Percentiles rank a stretch among this genome's conserved stretches.
These are phyloP conservation scores for Chlorella sorokiniana DNA, from an alignment of 139 green algal genomes.

Conservation along the genomic window DNA sequence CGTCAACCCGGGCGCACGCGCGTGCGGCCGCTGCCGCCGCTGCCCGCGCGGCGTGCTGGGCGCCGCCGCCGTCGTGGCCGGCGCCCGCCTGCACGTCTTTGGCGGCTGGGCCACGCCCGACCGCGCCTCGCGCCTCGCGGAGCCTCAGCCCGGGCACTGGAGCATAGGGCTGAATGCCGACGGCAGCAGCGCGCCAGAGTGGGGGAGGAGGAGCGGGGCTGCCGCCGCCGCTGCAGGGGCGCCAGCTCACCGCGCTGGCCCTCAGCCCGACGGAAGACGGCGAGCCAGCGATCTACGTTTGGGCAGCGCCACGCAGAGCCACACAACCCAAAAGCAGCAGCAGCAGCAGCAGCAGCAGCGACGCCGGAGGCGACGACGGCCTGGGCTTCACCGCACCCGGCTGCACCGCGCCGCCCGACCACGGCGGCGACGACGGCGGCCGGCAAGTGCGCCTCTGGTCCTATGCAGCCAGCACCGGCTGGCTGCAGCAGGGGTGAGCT, in stretches of 20 bases:
- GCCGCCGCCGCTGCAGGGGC: background rate
- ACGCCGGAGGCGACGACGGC: background rate
- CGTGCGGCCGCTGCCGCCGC: slow-evolving; percentile 6
- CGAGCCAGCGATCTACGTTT: slow-evolving; percentile 4
- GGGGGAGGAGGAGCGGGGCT: slow-evolving; percentile 11
- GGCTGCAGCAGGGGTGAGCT: slow-evolving; percentile 6
- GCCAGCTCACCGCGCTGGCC: background rate
- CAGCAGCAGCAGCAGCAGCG: background rate
- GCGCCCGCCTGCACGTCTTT: slow-evolving; percentile 8
- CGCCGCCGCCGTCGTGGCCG: background rate
- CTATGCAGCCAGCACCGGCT: background rate
- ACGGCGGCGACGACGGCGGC: too few species aligned
- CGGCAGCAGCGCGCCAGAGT: slow-evolving; percentile 20
- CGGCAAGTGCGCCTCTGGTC: background rate
- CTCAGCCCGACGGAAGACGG: background rate
- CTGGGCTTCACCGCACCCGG: too few species aligned
- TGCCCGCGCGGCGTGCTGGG: background rate
- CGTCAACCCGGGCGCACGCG: background rate
- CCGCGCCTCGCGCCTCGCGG: background rate
- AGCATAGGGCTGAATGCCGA: slow-evolving; percentile 31
- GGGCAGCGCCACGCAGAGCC: too few species aligned
- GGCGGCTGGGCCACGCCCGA: slow-evolving; percentile 19
- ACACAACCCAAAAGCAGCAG: background rate
- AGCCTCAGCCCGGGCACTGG: background rate
- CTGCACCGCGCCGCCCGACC: background rate